These are phyloP conservation scores for Coprinopsis sp. DNA, from an alignment of 768 basidiomycete genomes.

Conservation along the genomic window DNA sequence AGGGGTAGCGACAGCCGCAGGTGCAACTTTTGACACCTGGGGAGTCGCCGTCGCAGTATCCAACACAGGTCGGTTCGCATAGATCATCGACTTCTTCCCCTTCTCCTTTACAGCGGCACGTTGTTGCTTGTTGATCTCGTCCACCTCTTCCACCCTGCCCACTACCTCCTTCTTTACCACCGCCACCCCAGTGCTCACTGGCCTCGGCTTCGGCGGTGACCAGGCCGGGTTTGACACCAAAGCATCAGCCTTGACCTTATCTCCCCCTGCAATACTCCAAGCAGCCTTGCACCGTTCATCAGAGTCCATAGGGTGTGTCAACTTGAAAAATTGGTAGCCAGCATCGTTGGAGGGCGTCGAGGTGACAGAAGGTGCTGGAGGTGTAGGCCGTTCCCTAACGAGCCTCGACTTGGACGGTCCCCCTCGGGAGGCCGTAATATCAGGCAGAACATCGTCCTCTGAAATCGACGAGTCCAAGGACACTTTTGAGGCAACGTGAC, in stretches of 20 bases:
- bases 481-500: constrained; percentile 29
- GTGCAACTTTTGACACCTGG: constrained; percentile 7
- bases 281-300: constrained; percentile 52
- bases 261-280: constrained; percentile 58
- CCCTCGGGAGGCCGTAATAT: constrained; percentile 36
- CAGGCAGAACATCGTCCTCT: constrained; percentile 66
- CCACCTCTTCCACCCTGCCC: constrained; percentile 67
- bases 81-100: constrained; percentile 80
- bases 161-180: constrained; percentile 36
- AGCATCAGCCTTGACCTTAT: constrained; percentile 55
- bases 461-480: constrained; percentile 48
- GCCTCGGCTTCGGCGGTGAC: constrained; percentile 33
- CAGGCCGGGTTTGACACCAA: constrained; percentile 56
- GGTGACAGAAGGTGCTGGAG: constrained; percentile 23
- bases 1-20: constrained; percentile 19
- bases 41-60: constrained; percentile 32
- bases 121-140: constrained; percentile 66
- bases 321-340: constrained; percentile 53
- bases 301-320: constrained; percentile 54
- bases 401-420: constrained; percentile 51
- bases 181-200: constrained; percentile 17
- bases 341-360: constrained; percentile 31
- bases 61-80: constrained; percentile 58
- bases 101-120: constrained; percentile 66
- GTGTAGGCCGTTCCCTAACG: constrained; percentile 42